These are phyloP conservation scores for Beauveria asiatica DNA, from an alignment of 2,329 filamentous ascomycete genomes.

Conservation along the genomic window DNA sequence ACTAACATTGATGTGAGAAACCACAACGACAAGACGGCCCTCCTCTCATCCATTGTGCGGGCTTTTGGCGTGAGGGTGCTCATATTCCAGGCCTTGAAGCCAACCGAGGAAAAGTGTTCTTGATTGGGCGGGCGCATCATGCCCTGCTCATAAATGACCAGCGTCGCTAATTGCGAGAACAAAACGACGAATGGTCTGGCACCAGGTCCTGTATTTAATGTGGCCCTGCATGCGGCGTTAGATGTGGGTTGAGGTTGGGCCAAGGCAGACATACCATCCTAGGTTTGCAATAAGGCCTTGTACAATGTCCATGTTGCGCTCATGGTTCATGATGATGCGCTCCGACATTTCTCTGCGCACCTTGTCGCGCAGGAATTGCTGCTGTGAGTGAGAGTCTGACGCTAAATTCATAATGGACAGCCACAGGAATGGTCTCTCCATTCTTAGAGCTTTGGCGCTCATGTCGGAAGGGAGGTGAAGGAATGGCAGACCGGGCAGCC, in stretches of 20 bases:
- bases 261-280: constrained; percentile 31
- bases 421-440: constrained; percentile 40
- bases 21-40: constrained; percentile 41
- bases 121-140: constrained; percentile 31
- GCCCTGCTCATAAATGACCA: constrained; percentile 37
- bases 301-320: constrained; percentile 43
- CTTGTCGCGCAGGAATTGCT: constrained; percentile 30
- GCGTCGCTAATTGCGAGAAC: constrained; percentile 33
- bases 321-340: constrained; percentile 38
- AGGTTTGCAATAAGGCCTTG: constrained; percentile 39
- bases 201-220: constrained; percentile 25
- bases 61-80: constrained; percentile 21
- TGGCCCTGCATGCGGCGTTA: constrained; percentile 25
- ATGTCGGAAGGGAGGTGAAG: constrained; percentile 30
- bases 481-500: constrained; percentile 37
- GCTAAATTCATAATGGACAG: constrained; percentile 39
- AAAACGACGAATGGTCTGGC: constrained; percentile 37
- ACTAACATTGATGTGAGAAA: constrained; percentile 28
- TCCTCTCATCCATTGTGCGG: constrained; percentile 40
- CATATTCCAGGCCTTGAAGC: constrained; percentile 27
- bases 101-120: constrained; percentile 27
- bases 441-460: constrained; percentile 30
- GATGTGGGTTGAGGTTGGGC: no score
- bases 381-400: constrained; percentile 31
- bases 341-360: constrained; percentile 36